phyloP scores from a whole-genome alignment of 176 grass and related monocot genomes.

The Leersia perrieri region DNA sequence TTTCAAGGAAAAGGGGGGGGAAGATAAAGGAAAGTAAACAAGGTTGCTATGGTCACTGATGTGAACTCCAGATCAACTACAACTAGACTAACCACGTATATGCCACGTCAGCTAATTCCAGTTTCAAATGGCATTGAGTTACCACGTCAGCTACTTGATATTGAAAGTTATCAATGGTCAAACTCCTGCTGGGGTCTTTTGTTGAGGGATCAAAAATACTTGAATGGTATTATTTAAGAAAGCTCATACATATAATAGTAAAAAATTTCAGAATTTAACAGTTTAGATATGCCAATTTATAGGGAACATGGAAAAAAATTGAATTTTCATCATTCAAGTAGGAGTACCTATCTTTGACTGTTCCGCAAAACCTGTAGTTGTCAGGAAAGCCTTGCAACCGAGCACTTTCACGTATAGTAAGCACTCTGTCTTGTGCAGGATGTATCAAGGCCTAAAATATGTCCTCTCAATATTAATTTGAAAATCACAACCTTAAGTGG shows the following conservation, averaged over 20 bases:
- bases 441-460: constrained; percentile 72
- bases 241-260: not conserved
- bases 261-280: constrained; percentile 2
- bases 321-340: not conserved
- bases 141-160: not conserved
- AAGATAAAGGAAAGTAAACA: not conserved
- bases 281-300: not conserved
- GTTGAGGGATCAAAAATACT: not conserved
- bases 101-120: no score
- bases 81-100: not conserved
- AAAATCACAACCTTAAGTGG: constrained; percentile 25
- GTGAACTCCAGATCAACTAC: not conserved
- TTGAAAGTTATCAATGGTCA: not conserved
- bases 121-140: not conserved
- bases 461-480: constrained; percentile 23
- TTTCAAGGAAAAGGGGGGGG: not conserved
- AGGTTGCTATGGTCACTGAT: not conserved
- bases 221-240: not conserved
- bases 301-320: not conserved
- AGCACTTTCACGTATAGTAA: constrained; percentile 86
- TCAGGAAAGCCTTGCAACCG: constrained; percentile 97
- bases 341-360: constrained; percentile 75
- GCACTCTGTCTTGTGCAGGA: constrained; percentile 76
- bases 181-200: not conserved
- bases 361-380: constrained; percentile 74